phyloP scores from a whole-genome alignment of 176 grass and related monocot species.

The Oryza brachyantha region DNA sequence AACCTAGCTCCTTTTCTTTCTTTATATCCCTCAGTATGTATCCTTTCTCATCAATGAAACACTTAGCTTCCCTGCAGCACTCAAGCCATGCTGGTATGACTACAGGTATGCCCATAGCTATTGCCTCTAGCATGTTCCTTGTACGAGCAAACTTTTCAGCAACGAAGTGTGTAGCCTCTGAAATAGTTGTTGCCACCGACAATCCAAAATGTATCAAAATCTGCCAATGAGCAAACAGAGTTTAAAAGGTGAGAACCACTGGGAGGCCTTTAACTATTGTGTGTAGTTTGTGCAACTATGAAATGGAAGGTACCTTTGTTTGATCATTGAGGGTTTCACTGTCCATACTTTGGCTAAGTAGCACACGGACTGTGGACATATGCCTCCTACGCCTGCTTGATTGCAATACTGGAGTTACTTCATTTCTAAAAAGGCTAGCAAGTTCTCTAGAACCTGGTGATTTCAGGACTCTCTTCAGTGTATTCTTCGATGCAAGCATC shows the following conservation, averaged over 20 bases:
- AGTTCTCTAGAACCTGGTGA: slow-evolving; percentile 47
- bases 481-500: slow-evolving; percentile 14
- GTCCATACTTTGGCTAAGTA: slow-evolving; percentile 84
- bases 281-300: slow-evolving; percentile 23
- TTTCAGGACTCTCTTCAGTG: slow-evolving; percentile 31
- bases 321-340: slow-evolving; percentile 61
- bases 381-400: slow-evolving; percentile 44
- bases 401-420: slow-evolving; percentile 40
- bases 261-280: slow-evolving; percentile 1
- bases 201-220: slow-evolving; percentile 67
- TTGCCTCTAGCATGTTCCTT: slow-evolving; percentile 91
- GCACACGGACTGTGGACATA: slow-evolving; percentile 54
- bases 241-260: slow-evolving; percentile 2
- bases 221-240: slow-evolving; percentile 38
- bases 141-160: slow-evolving; percentile 82
- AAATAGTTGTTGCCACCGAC: slow-evolving; percentile 45
- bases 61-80: slow-evolving; percentile 59
- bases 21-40: slow-evolving; percentile 86
- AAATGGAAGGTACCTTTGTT: slow-evolving; percentile 63
- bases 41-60: slow-evolving; percentile 72
- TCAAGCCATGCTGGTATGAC: slow-evolving; percentile 84
- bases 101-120: slow-evolving; percentile 69
- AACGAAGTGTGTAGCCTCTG: slow-evolving; percentile 87
- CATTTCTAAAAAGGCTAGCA: slow-evolving; percentile 41
- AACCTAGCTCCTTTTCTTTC: slow-evolving; percentile 82